Conservation (phyloP, 2,329 filamentous ascomycete genomes). For the Arachnomyces sp. region DNA sequence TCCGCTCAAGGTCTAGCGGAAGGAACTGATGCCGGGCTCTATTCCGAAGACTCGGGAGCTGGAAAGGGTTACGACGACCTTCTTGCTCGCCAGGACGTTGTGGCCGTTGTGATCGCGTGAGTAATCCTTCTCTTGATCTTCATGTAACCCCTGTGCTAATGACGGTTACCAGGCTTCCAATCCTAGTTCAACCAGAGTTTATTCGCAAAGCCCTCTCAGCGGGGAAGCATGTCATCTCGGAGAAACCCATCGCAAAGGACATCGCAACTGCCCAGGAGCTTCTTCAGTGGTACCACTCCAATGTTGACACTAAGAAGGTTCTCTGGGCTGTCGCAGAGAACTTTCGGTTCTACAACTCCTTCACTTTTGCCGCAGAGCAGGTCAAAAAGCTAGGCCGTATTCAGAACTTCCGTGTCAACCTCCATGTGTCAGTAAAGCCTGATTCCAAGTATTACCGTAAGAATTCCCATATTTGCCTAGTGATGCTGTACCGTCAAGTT, state of each 20-base stretch:
- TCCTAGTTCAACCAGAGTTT: conserved; percentile 44
- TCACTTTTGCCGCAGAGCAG: conserved; percentile 37
- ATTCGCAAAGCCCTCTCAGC: conserved; percentile 42
- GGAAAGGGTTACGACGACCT: conserved; percentile 40
- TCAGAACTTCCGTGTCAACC: conserved; percentile 42
- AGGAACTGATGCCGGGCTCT: conserved; percentile 31
- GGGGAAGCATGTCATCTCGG: conserved; percentile 49
- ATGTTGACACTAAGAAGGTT: conserved; percentile 30
- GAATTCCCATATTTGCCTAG: conserved; percentile 8
- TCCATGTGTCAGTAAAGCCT: conserved; percentile 36
- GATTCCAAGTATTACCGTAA: conserved; percentile 48
- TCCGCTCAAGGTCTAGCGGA: conserved; percentile 41
- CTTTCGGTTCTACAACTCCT: conserved; percentile 46
- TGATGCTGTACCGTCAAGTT: neutral
- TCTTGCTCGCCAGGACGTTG: conserved; percentile 41
- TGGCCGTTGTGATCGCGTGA: conserved; percentile 44
- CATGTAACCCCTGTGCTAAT: conserved; percentile 9
- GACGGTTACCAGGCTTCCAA: conserved; percentile 37
- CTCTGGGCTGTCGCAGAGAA: conserved; percentile 50
- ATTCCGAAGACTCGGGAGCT: conserved; percentile 45
- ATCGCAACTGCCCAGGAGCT: conserved; percentile 43
- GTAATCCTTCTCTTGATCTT: no score
- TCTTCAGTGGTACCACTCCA: conserved; percentile 42
- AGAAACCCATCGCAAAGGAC: conserved; percentile 52
- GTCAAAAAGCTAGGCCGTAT: conserved; percentile 41